Evolutionary conservation across 163 green algal species (phyloP).

Genomic region (Chlorella variabilis): DNA sequence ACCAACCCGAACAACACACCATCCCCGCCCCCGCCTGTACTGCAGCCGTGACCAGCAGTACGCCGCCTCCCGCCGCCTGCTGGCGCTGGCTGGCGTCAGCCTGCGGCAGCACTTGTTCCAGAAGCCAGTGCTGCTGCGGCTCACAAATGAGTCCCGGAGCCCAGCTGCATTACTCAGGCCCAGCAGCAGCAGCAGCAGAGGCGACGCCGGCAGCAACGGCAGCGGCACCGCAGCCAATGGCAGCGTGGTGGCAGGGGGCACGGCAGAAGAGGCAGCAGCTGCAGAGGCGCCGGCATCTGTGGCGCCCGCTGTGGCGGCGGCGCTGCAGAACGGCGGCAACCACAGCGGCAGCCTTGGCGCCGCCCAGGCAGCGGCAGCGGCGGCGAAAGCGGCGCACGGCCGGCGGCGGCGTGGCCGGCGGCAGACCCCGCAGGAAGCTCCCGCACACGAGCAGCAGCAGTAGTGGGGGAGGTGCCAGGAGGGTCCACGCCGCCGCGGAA

Average conservation of each 20-base stretch:
- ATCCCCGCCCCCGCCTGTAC: too few relatives aligned
- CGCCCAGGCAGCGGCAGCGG: too few relatives aligned
- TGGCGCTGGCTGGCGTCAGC: conserved; percentile 75
- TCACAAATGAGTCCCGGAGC: conserved; percentile 26
- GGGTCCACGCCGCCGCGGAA: too few relatives aligned
- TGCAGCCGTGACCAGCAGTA: conserved; percentile 70
- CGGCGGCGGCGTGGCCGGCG: too few relatives aligned
- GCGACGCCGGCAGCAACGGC: background rate
- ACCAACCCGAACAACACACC: too few relatives aligned
- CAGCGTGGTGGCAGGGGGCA: background rate
- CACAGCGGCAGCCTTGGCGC: background rate
- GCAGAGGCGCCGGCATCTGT: too few relatives aligned
- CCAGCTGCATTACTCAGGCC: background rate
- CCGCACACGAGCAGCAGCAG: too few relatives aligned
- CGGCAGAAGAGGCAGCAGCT: background rate
- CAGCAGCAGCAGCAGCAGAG: background rate
- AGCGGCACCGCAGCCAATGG: background rate
- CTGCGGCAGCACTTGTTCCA: conserved; percentile 72
- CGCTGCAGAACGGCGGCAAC: too few relatives aligned
- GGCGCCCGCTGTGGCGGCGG: too few relatives aligned
- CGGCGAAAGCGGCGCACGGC: too few relatives aligned
- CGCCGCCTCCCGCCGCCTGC: conserved; percentile 68
- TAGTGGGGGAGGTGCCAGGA: too few relatives aligned
- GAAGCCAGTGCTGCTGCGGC: conserved; percentile 42
- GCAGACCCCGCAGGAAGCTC: too few relatives aligned